Evolutionary conservation across 257 asterid species (phyloP), one percentile per base, ranked within the genome.

Genomic region (Solanum gandarillasii): DNA sequence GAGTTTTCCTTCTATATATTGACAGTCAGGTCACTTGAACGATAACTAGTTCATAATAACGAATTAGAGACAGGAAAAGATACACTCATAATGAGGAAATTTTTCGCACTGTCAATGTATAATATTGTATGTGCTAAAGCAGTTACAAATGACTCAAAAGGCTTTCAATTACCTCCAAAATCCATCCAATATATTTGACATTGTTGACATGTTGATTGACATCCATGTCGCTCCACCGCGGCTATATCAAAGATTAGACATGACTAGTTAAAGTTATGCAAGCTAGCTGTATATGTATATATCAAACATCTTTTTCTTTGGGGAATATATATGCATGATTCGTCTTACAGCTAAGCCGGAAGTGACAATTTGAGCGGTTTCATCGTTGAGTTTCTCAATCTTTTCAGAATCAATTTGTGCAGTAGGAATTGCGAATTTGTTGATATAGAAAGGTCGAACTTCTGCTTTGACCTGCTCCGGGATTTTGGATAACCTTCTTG

Each of bases 161-260:
- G 58, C 48, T 23, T 84, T 43, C 38, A 35, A 21, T 21, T 93
- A 95, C 98, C 98, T 95, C 98, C 89, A 95, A 86, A 36, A 94
- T 90, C 98, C 98, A 95, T 27, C 98, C 98, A 4, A 95, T 94
- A 91, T 95, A 95, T 89, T 95, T 95, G 87, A 95, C 98, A 86
- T 95, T 95, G 86, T 95, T 95, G 9, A 95, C 98, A 62, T 95
- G 98, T 87, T 95, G 98, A 83, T 95, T 95, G 39, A 93, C 98
- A 90, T 95, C 98, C 98, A 95, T 94, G 72, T 95, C 98, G 85
- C 95, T 95, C 98, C 98, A 95, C 78, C 98, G 91, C 0, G 98
- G 98, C 98, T 95, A 92, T 3, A 90, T n/a, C 27, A 79, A 79
- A 55, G 14, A 11, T 3, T 34, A 86, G 14, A 86, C 10, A 72